Evolutionary conservation across 2,329 filamentous ascomycete genomes (phyloP).

Genomic region (Colletotrichum simmondsii): DNA sequence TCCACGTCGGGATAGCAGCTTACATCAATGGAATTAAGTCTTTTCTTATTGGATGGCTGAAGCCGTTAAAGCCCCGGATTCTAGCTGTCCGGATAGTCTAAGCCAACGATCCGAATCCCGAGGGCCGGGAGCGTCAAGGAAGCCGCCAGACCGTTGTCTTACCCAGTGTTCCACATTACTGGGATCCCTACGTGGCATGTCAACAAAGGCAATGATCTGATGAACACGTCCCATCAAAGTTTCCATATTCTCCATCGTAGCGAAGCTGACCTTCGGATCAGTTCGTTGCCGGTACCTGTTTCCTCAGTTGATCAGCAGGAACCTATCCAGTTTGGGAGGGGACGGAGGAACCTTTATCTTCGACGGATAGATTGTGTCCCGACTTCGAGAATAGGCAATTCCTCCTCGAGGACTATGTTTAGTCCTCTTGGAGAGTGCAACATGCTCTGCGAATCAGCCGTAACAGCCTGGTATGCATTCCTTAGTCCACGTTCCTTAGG

Average conservation of each 20-base stretch:
- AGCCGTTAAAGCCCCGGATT: conserved; percentile 2
- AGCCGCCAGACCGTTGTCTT: not conserved
- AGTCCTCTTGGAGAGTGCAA: not conserved
- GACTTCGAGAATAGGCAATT: not conserved
- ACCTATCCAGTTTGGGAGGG: not conserved
- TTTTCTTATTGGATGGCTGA: conserved; percentile 4
- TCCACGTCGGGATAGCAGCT: not conserved
- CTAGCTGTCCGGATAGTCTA: conserved; percentile 2
- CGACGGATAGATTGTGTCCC: not conserved
- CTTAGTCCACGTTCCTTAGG: not conserved
- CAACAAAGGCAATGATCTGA: not conserved
- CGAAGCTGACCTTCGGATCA: not conserved
- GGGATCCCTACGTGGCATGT: not conserved
- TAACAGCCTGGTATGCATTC: not conserved
- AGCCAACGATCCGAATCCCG: not conserved
- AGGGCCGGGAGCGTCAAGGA: not conserved
- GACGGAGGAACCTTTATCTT: not conserved
- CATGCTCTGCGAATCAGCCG: not conserved
- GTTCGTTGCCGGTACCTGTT: not conserved
- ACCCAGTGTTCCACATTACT: conserved; percentile 9
- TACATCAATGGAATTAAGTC: not conserved
- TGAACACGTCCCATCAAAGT: not conserved
- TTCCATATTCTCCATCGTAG: not conserved
- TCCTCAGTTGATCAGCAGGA: not conserved
- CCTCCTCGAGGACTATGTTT: too few species aligned